These are phyloP conservation scores for Wickerhamomyces mucosus DNA, from an alignment of 805 yeast genomes.

Conservation along the genomic window DNA sequence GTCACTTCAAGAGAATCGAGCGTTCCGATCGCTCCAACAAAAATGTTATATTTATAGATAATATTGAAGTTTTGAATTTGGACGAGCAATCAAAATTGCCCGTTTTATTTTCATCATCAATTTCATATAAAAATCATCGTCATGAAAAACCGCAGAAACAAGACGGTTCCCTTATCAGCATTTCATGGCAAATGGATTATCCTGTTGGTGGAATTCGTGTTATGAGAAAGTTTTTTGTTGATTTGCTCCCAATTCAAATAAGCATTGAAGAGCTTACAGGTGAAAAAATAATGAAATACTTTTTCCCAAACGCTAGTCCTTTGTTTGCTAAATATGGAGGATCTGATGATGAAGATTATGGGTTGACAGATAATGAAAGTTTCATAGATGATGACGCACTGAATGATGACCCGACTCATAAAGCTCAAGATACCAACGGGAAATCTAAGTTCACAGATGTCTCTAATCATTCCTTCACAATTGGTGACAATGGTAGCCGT, in stretches of 20 bases:
- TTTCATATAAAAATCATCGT: slow-evolving; percentile 7
- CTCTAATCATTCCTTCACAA: background rate
- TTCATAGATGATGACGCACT: no score
- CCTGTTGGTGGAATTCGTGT: slow-evolving; percentile 92
- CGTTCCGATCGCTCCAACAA: slow-evolving; percentile 57
- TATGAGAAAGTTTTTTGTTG: slow-evolving; percentile 51
- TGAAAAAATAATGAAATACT: slow-evolving; percentile 49
- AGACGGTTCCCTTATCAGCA: slow-evolving; percentile 27
- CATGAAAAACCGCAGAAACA: slow-evolving; percentile 12
- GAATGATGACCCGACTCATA: background rate
- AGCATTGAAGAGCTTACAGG: slow-evolving; percentile 69
- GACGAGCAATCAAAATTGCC: slow-evolving; percentile 52
- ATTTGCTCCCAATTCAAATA: slow-evolving; percentile 56
- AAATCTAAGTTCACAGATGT: background rate
- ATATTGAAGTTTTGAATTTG: slow-evolving; percentile 63
- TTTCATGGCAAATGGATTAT: slow-evolving; percentile 70
- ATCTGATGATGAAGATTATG: slow-evolving; percentile 1
- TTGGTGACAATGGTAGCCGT: background rate
- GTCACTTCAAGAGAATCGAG: slow-evolving; percentile 52
- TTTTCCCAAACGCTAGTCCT: slow-evolving; percentile 46
- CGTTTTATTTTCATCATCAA: slow-evolving; percentile 53
- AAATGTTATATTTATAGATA: slow-evolving; percentile 48
- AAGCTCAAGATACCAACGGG: background rate
- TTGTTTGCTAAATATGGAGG: slow-evolving; percentile 10
- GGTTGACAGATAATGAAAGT: background rate